Base-by-base conservation (phyloP, 108 stramenopile species). In the Conticribra guillardii region DNA sequence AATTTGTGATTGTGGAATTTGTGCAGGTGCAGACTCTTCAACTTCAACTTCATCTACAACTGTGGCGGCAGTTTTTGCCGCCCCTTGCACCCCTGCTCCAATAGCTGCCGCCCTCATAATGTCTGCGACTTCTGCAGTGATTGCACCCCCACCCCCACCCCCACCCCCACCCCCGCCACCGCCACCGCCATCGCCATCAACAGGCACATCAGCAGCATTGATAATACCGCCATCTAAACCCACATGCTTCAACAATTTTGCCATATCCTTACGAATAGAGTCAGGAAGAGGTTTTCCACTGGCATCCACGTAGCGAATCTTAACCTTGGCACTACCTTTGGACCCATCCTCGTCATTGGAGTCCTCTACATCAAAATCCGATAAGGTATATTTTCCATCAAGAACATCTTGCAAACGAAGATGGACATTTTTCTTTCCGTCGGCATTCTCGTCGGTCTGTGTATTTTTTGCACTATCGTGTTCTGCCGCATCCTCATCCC, bases 101-200 rank as follows among this genome's bases (percentile, higher is more conserved):
- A 70, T 48, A 18, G 67, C 73, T 21, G 73, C 78, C 17, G 66
- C 66, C 54, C 24, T 62, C 27, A 51, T 57, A 44, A 75, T 75
- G 14, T 68, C 41, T 15, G 68, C 37, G 19, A 70, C 32, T 3
- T 26, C 61, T 21, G 45, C 66, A n/a, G 52, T 37, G 15, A 45
- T 14, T 15, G 33, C 71, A 18, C 29, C 46, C 30, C 15, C 56
- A n/a, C 48, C 48, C 14, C 32, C 73, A 66, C 7, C 34, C 45
- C 31, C 34, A 19, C 33, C 66, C 23, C 23, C 54, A 26, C 22
- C 33, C 17, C 19, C 16, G 27, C 60, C 34, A 34, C 21, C 33
- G 32, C 24, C 7, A n/a, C n/a, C n/a, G n/a, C n/a, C n/a, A n/a
- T n/a, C n/a, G n/a, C n/a, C n/a, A n/a, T n/a, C n/a, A n/a, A n/a